Base-by-base conservation (phyloP, 1,284 basidiomycete species). In the Apiotrichum gracile region DNA sequence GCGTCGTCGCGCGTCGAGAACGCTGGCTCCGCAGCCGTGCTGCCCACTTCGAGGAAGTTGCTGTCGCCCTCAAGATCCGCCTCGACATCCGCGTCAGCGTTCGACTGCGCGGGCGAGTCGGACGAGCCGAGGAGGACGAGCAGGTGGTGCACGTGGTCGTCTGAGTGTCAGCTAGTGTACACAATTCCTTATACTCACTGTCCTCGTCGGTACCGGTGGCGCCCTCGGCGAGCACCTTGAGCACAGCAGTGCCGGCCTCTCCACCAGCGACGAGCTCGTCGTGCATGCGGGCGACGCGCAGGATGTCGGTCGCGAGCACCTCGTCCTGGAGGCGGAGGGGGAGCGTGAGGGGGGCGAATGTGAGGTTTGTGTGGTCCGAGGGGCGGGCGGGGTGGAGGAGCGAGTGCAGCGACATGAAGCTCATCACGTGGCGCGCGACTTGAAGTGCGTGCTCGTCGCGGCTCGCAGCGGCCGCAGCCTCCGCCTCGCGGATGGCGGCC, bases 361-460 rank as follows among this genome's bases (percentile, higher is more conserved):
- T 70, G 17, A 71, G 61, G 47, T 68, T 67, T n/a, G 62, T 57
- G 52, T 66, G 63, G 55, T 70, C 66, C 33, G 55, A 55, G 7
- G 65, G 57, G 21, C 63, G 64, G 39, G 72, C 66, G 24, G 76
- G 74, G 49, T 73, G 66, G 42, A 89, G 72, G n/a, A 82, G 73
- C 29, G 80, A 72, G 53, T 83, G 83, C 25, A 91, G 66, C 31
- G 82, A 81, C 51, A 89, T 76, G 67, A 91, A 80, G 19, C 80
- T 77, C 45, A 88, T 70, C 22, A 90, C 70, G 8, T 82, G 79
- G 2, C 77, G 78, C 3, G 79, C 76, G 64, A 76, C 81, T 34
- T 64, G 67, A 22, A 63, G 61, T 25, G 61, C 55, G 40, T 49
- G 56, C 26, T 55, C 48, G 10, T 41, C 49, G 1, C 57, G 25